These are phyloP conservation scores for Pulveroboletus sp. DNA, from an alignment of 768 basidiomycete genomes.

Conservation along the genomic window DNA sequence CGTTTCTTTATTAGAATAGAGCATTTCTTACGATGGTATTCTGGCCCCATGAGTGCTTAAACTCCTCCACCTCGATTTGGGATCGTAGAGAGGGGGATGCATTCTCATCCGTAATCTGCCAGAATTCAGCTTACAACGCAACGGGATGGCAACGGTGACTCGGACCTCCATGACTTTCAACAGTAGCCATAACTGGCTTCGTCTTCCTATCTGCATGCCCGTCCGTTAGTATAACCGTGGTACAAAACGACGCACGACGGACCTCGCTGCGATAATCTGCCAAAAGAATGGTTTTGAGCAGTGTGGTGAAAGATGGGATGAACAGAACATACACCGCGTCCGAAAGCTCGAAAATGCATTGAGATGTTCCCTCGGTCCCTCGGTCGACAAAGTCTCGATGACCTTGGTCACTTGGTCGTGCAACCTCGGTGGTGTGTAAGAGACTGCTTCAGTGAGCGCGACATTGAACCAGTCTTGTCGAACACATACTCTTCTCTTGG, in stretches of 20 bases:
- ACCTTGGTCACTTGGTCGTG: constrained; percentile 57
- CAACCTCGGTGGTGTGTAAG: constrained; percentile 57
- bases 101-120: constrained; percentile 59
- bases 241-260: constrained; percentile 13
- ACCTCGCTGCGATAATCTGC: constrained; percentile 76
- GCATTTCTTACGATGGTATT: constrained; percentile 57
- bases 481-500: constrained; percentile 37
- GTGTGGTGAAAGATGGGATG: neutral
- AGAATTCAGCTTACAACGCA: neutral
- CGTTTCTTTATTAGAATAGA: neutral
- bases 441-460: constrained; percentile 32
- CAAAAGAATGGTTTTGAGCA: constrained; percentile 23
- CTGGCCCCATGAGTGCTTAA: constrained; percentile 82
- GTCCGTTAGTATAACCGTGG: constrained; percentile 13
- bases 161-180: constrained; percentile 60
- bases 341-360: constrained; percentile 65
- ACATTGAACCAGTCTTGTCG: neutral
- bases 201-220: constrained; percentile 54
- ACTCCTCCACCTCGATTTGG: constrained; percentile 65
- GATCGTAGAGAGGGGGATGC: constrained; percentile 54
- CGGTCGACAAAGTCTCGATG: constrained; percentile 61
- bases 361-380: constrained; percentile 62
- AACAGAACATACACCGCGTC: constrained; percentile 57
- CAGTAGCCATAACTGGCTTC: constrained; percentile 78
- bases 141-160: neutral